Evolutionary conservation across 139 green algal species (phyloP), one percentile per base, ranked within the genome.

Genomic region (Edaphochlamys debaryana): DNA sequence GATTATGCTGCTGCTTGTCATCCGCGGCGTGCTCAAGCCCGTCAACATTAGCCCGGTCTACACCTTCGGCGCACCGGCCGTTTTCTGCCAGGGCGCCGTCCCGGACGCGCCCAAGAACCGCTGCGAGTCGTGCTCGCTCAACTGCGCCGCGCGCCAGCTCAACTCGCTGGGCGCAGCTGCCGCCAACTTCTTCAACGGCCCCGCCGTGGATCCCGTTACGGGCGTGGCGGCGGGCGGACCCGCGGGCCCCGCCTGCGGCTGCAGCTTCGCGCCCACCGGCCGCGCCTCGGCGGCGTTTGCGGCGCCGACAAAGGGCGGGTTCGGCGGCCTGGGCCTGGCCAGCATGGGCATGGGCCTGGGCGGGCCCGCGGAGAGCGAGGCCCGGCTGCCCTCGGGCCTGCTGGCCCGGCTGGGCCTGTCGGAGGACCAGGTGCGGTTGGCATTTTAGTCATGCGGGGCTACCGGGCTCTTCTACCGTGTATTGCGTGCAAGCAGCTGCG

Each of bases 61-160:
- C 90, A 99, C 96, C 45, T 99, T 99, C 87, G 97, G 97, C 42
- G 89, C 95, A 0, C 93, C 97, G 9, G 94, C 95, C 25, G 85
- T 98, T 27, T 97, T 99, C 88, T 98, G 95, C 83, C 95, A 96
- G 36, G 90, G 80, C 22, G 86, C 82, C 25, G 81, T 70, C 32
- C 45, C 67, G 17, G 20, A 80, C 37, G 63, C 71, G 45, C 58
- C 60, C 25, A 8, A 23, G 17, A 37, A 74, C 67, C 67, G 67
- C 42, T 84, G 83, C 68, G 38, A 54, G 27, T 9, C 30, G 36
- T 84, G 83, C 83, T 40, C 36, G 37, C 75, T 83, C 15, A 52
- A 29, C 56, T 84, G 83, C 54, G 50, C 67, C 11, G 63, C 64
- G 69, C 60, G 42, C 67, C 32, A n/a, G n/a, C n/a, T n/a, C n/a